Percentiles rank a stretch among this genome's conserved stretches.
Evolutionary conservation across 2,329 filamentous ascomycete species (phyloP).

Genomic region (Chaetomium olivaceum): DNA sequence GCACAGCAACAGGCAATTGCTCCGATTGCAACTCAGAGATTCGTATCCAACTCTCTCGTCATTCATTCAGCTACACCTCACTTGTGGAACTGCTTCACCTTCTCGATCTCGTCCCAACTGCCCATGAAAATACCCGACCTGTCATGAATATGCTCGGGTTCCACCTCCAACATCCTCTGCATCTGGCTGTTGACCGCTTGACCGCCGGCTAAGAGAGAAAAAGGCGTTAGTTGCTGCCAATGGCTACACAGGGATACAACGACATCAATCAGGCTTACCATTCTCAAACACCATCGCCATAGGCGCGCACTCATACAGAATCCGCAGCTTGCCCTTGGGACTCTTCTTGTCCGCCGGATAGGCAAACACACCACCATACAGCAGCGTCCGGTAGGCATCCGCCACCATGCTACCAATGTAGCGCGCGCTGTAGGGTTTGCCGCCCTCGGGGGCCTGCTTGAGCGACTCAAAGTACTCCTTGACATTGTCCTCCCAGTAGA

Average conservation of each 20-base stretch:
- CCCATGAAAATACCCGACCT: constrained; percentile 94
- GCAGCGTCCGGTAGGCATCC: constrained; percentile 90
- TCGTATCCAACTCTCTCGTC: constrained; percentile 3
- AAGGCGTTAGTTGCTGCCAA: constrained; percentile 1
- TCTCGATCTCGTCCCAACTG: constrained; percentile 91
- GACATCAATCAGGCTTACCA: constrained; percentile 55
- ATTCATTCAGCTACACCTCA: constrained; percentile 21
- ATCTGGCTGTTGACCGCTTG: constrained; percentile 90
- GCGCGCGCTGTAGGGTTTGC: constrained; percentile 89
- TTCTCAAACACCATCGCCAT: constrained; percentile 99
- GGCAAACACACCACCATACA: constrained; percentile 96
- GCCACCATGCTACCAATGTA: constrained; percentile 99
- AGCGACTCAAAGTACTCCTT: constrained; percentile 86
- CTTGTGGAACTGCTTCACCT: constrained; percentile 83
- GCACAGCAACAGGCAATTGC: background rate
- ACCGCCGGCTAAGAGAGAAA: constrained; percentile 68
- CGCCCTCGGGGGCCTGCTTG: constrained; percentile 70
- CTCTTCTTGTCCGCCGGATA: constrained; percentile 98
- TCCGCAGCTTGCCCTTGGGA: constrained; percentile 95
- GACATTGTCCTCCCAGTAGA: constrained; percentile 91
- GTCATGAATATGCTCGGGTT: constrained; percentile 93
- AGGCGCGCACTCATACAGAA: constrained; percentile 96
- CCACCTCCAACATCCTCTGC: constrained; percentile 84
- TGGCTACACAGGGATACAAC: background rate
- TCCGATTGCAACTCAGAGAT: background rate